These are phyloP conservation scores for Clavispora fructus DNA, from an alignment of 805 yeast genomes.

Conservation along the genomic window DNA sequence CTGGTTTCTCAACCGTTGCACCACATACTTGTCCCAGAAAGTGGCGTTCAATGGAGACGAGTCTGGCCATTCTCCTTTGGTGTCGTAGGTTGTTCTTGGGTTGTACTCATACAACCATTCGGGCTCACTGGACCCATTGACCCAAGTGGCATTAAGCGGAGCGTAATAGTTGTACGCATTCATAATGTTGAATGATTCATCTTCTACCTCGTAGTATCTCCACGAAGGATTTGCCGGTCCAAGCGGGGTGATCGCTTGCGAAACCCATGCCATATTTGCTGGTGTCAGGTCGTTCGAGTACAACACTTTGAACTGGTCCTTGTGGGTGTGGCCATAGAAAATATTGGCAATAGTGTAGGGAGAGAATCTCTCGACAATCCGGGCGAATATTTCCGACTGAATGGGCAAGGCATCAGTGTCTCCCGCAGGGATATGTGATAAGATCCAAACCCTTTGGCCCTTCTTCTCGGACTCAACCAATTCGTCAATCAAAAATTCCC, in stretches of 20 bases:
- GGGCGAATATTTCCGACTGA: slow-evolving; percentile 50
- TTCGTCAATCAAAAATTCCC: slow-evolving; percentile 58
- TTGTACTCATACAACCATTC: slow-evolving; percentile 61
- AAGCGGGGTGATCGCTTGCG: slow-evolving; percentile 63
- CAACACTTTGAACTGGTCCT: slow-evolving; percentile 59
- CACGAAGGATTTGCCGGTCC: slow-evolving; percentile 61
- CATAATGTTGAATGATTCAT: slow-evolving; percentile 53
- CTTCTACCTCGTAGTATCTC: slow-evolving; percentile 67
- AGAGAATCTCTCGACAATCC: slow-evolving; percentile 60
- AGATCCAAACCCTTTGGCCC: slow-evolving; percentile 67
- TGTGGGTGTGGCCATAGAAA: slow-evolving; percentile 69
- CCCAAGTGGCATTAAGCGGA: slow-evolving; percentile 53
- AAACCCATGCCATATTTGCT: slow-evolving; percentile 56
- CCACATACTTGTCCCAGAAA: slow-evolving; percentile 57
- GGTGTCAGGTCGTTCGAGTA: slow-evolving; percentile 36
- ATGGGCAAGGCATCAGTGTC: slow-evolving; percentile 54
- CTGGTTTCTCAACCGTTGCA: slow-evolving; percentile 35
- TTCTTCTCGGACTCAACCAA: slow-evolving; percentile 52
- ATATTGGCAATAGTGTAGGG: slow-evolving; percentile 64
- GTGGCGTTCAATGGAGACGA: slow-evolving; percentile 59
- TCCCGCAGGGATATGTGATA: slow-evolving; percentile 63
- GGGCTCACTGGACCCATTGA: slow-evolving; percentile 51
- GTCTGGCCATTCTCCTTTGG: slow-evolving; percentile 51
- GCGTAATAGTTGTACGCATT: slow-evolving; percentile 57
- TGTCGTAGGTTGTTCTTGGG: slow-evolving; percentile 54